Evolutionary conservation across 495 filamentous ascomycete genomes (phyloP).

Genomic region (Talaromyces stipitatus): DNA sequence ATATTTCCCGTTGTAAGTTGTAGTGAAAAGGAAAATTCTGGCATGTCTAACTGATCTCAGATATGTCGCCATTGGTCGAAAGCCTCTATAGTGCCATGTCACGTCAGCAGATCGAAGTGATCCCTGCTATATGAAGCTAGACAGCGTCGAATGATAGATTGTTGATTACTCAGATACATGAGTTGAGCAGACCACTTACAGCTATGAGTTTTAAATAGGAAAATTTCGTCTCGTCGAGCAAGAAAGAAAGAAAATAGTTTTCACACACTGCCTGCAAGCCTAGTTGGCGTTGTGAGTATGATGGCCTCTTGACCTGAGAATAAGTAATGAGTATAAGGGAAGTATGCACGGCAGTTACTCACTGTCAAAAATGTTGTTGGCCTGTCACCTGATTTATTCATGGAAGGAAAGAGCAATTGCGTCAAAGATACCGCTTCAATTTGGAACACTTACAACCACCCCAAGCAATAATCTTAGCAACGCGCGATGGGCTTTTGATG

Average conservation of each 20-base stretch:
- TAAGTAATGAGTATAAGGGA: not conserved
- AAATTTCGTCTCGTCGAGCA: not conserved
- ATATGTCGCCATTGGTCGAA: conserved; percentile 53
- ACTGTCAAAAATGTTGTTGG: not conserved
- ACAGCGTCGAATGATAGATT: not conserved
- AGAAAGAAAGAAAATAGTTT: too few relatives aligned
- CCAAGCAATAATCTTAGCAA: too few relatives aligned
- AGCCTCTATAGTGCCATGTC: conserved; percentile 18
- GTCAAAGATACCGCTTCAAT: too few relatives aligned
- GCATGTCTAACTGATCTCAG: conserved; percentile 20
- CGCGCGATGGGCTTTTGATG: too few relatives aligned
- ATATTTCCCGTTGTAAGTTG: conserved; percentile 67
- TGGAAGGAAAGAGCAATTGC: conserved; percentile 2
- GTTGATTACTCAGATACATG: not conserved
- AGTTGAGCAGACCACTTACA: not conserved
- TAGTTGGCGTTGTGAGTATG: not conserved
- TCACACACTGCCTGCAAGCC: too few relatives aligned
- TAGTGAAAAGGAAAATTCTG: not conserved
- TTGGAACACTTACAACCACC: too few relatives aligned
- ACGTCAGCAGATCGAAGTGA: not conserved
- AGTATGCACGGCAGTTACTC: not conserved
- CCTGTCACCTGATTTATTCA: not conserved
- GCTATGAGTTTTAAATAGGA: not conserved
- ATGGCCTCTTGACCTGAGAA: not conserved
- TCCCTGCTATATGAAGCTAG: too few relatives aligned